Base-by-base conservation (phyloP, 2,329 filamentous ascomycete species). In the Fusarium succisae region DNA sequence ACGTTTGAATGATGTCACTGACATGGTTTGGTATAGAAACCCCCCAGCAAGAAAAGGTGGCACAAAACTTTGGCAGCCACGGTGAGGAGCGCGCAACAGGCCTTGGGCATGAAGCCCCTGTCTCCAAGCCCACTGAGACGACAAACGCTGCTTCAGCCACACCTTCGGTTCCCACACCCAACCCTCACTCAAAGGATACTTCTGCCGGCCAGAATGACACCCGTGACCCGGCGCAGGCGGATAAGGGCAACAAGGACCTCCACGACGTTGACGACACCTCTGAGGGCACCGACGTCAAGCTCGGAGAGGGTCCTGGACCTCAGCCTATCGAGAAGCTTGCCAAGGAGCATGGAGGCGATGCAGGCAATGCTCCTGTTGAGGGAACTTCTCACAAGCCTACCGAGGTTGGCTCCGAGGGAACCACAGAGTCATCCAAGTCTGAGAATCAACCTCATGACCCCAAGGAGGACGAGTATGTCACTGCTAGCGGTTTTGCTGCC, bases 381-480 rank as follows among this genome's bases (percentile, higher is more conserved):
- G 55, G 68, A 38, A 32, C 39, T 18, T 55, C 63, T 30, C 15
- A 50, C 58, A 51, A 68, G 57, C 30, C 53, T 20, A 51, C 41
- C 15, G 72, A 73, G 56, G 58, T 54, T 30, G 72, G 71, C 38
- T 74, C 71, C 24, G 71, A 53, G 28, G 45, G 45, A 28, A 66
- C 53, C 43, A 48, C 55, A 11, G 58, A 62, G 8, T 63, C 70
- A 26, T 65, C 65, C 38, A 68, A 63, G 47, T 54, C 53, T 4
- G 63, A 70, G 41, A 57, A 74, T 5, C 17, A 82, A 32, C 58
- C 67, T 15, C 66, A 86, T 70, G 87, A 86, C 3, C 90, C 87
- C 1, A 89, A 89, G 12, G 87, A 90, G 79, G 78, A 90, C 78
- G 78, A 88, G 76, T 88, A 88, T 66, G 85, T 91, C 71, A 89